Base-by-base conservation (phyloP, 2,329 filamentous ascomycete genomes). In the Calonectria pauciramosa region DNA sequence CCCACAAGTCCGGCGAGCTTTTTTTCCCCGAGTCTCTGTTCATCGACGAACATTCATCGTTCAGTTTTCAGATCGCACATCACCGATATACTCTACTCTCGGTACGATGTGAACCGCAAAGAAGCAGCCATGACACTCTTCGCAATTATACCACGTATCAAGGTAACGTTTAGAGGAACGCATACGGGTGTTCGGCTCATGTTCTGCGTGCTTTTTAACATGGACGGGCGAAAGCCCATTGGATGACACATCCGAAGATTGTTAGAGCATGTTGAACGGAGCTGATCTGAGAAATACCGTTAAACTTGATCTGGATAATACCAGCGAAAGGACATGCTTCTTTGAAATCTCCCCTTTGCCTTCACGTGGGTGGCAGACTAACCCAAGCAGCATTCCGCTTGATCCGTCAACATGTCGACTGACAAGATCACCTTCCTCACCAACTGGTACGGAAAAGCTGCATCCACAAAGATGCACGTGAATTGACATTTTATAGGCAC, bases 271-370 rank as follows among this genome's bases (percentile, higher is more conserved):
- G 72, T 71, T 80, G 77, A 80, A 81, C 78, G 78, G 80, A 80
- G 79, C 81, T 82, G 84, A 83, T 93, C 92, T 94, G 92, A 94
- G 92, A 94, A 90, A 94, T 93, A 94, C 93, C 93, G 92, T 88
- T 88, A 90, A 94, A 95, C 93, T 95, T 95, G 93, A 94, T 94
- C 93, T 94, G 92, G 92, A 93, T 93, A 94, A 94, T 94, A 90
- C 93, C 93, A 94, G 93, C 93, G 94, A 93, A 95, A 95, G 93
- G 92, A 95, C 91, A 93, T 95, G 93, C 93, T 93, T 93, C 91
- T 91, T 91, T 89, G 87, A 81, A 77, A 84, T 84, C 84, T 82
- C 74, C 75, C 82, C 73, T 72, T 28, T 63, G 60, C 68, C 80
- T 82, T 80, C 75, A n/a, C 72, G 68, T 70, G 80, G 80, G 82